Conservation (phyloP, 169 alveolate species). For the Amoebophrya sp. region DNA sequence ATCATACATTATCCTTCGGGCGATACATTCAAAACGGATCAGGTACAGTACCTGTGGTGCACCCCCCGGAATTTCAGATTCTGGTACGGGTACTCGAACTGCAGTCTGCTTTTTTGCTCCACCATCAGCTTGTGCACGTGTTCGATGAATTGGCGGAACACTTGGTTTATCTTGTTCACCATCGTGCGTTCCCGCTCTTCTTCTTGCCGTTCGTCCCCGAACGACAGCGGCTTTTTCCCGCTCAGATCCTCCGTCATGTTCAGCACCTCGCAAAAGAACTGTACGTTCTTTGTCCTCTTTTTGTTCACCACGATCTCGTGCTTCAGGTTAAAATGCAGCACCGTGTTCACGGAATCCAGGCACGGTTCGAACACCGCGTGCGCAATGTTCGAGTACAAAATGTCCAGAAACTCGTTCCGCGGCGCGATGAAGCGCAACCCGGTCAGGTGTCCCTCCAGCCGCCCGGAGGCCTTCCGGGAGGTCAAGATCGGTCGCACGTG, state of each 20-base stretch:
- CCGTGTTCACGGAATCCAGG: slow-evolving; percentile 77
- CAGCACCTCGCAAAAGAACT: slow-evolving; percentile 56
- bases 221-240: not conserved
- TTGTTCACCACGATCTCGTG: slow-evolving; percentile 24
- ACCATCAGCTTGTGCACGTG: not conserved
- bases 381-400: slow-evolving; percentile 71
- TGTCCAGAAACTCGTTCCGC: slow-evolving; percentile 54
- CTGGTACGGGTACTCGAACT: not conserved
- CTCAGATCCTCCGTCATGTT: not conserved
- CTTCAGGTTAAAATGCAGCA: slow-evolving; percentile 64
- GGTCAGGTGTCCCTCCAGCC: slow-evolving; percentile 80
- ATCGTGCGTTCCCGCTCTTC: slow-evolving; percentile 84
- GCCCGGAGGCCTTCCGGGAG: not conserved
- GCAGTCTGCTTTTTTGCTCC: not conserved
- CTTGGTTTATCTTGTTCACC: slow-evolving; percentile 68
- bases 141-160: slow-evolving; percentile 53
- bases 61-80: not conserved
- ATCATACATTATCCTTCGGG: no score
- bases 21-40: no score
- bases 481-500: not conserved
- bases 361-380: slow-evolving; percentile 91
- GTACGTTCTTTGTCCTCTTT: slow-evolving; percentile 77
- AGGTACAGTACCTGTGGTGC: not conserved
- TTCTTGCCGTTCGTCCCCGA: slow-evolving; percentile 59
- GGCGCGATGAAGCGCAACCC: slow-evolving; percentile 43